Evolutionary conservation across 1,139 yeast genomes (phyloP), one percentile per base, ranked within the genome.

Genomic region (Pichia sp.): DNA sequence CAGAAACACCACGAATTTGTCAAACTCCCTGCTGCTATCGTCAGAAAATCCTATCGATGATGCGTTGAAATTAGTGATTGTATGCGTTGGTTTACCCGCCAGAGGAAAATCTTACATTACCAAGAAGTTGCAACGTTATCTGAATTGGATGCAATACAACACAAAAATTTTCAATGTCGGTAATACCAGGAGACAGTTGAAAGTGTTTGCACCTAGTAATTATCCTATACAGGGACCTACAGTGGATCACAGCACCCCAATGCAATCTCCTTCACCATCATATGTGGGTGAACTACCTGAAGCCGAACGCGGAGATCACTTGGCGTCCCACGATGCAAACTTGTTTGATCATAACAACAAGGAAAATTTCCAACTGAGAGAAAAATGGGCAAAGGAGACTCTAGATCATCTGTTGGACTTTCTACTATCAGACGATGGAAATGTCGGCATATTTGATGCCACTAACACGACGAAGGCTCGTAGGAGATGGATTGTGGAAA

Each of bases 351-450:
- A 96, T 0, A 82, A 79, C 54, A 90, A 93, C 68, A 70, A 75
- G 38, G 76, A 81, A 42, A 81, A 87, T 40, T 82, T 83, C 36
- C 76, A 80, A 38, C 74, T 87, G 52, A 77, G 99, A 58, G 98
- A 93, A 65, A 84, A 87, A 68, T 92, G 98, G 98, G 99, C 99
- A 0, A 85, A 89, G 83, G 97, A 92, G 62, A 93, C 99, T 0
- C 74, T 93, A 57, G 95, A 90, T 62, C 88, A 87, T 64, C 72
- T 93, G 57, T 75, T 93, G 46, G 93, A 90, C 64, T 92, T 87
- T 69, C 80, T 93, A 5, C 70, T 90, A 54, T 79, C 80, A n/a
- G 96, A 93, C 0, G 81, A 85, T 30, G 98, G 98, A 4, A 85
- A 93, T 4, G 97, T 93, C 11, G 99, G 97, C 0, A 90, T 93